Evolutionary conservation across 2,329 filamentous ascomycete species (phyloP).

Genomic region (Beauveria sp.): DNA sequence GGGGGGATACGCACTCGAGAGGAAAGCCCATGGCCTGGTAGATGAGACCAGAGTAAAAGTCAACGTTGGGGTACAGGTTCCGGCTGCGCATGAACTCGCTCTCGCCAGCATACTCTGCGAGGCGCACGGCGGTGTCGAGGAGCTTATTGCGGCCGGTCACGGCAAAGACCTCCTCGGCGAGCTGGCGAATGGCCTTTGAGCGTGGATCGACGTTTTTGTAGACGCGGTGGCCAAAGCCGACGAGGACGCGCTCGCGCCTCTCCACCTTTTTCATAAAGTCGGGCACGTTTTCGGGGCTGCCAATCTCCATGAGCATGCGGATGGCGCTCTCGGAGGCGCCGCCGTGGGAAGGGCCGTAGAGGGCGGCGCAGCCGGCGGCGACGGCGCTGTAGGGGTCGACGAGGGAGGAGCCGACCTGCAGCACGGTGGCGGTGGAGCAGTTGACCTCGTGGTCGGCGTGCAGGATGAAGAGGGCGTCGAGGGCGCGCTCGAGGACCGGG

Average conservation of each 20-base stretch:
- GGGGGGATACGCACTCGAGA: constrained; percentile 27
- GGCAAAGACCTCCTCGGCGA: constrained; percentile 42
- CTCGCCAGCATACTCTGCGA: constrained; percentile 37
- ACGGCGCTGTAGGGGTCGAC: constrained; percentile 49
- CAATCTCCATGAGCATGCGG: constrained; percentile 44
- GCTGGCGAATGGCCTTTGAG: constrained; percentile 38
- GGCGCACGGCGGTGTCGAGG: constrained; percentile 39
- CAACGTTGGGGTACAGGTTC: constrained; percentile 43
- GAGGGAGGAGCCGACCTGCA: constrained; percentile 48
- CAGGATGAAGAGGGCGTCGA: constrained; percentile 47
- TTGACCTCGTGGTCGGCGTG: constrained; percentile 54
- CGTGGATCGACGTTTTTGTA: constrained; percentile 49
- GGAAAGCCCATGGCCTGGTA: constrained; percentile 47
- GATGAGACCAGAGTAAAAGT: constrained; percentile 45
- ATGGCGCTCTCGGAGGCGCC: constrained; percentile 53
- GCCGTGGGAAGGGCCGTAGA: constrained; percentile 50
- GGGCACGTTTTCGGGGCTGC: constrained; percentile 41
- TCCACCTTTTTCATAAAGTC: constrained; percentile 43
- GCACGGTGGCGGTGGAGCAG: constrained; percentile 46
- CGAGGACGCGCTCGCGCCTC: constrained; percentile 41
- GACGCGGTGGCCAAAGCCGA: constrained; percentile 48
- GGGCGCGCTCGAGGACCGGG: constrained; percentile 39
- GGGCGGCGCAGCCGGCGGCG: constrained; percentile 42
- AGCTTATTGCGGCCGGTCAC: constrained; percentile 44
- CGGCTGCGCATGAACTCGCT: constrained; percentile 41